phyloP scores from a whole-genome alignment of 1,139 yeast species.

The Magnusiomyces tetraspermus region DNA sequence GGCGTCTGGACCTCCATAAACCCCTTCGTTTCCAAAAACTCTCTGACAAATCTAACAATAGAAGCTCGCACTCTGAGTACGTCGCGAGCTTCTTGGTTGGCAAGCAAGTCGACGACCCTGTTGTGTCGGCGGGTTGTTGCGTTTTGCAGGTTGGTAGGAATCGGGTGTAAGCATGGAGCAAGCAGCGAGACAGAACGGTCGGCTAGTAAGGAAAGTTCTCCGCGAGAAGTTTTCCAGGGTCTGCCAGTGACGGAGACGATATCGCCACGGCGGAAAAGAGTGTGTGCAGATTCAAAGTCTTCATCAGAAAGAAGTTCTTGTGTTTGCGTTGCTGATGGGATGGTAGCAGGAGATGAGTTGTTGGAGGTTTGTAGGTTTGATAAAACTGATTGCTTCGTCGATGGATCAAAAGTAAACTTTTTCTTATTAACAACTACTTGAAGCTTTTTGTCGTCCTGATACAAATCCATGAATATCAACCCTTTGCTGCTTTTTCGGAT shows the following conservation, averaged over 20 bases:
- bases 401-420: slow-evolving; percentile 17
- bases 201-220: slow-evolving; percentile 69
- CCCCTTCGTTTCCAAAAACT: slow-evolving; percentile 43
- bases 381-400: neutral
- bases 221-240: slow-evolving; percentile 68
- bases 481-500: slow-evolving; percentile 59
- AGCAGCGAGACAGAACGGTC: slow-evolving; percentile 41
- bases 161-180: slow-evolving; percentile 60
- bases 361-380: neutral
- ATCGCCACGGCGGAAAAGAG: slow-evolving; percentile 59
- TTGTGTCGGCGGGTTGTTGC: slow-evolving; percentile 52
- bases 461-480: slow-evolving; percentile 55
- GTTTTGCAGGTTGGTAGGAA: slow-evolving; percentile 56
- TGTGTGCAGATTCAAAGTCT: slow-evolving; percentile 40
- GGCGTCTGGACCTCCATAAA: slow-evolving; percentile 89
- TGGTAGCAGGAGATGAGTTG: no score
- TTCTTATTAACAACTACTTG: slow-evolving; percentile 56
- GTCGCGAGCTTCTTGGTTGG: slow-evolving; percentile 43
- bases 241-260: slow-evolving; percentile 52
- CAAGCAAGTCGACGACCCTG: slow-evolving; percentile 66
- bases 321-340: no score
- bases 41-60: slow-evolving; percentile 47
- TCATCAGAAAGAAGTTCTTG: slow-evolving; percentile 35
- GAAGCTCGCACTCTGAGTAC: slow-evolving; percentile 46
- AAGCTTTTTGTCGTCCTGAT: slow-evolving; percentile 46